Evolutionary conservation across 495 filamentous ascomycete genomes (phyloP).

Genomic region (Hyaloscypha finlandica): DNA sequence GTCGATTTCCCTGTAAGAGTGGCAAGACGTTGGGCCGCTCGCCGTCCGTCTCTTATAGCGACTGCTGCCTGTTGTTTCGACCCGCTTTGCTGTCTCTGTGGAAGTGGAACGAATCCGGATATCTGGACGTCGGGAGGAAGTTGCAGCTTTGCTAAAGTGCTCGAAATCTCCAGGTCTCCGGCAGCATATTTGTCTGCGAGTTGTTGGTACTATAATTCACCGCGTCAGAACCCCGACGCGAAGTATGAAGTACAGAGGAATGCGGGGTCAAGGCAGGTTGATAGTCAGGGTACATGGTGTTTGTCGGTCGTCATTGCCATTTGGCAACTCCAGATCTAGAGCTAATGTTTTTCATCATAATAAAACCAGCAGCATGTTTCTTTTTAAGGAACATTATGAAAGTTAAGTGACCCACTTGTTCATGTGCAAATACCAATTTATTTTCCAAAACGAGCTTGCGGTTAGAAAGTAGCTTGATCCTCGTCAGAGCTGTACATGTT

Average conservation of each 20-base stretch:
- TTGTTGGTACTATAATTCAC: conserved; percentile 47
- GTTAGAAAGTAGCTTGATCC: conserved; percentile 44
- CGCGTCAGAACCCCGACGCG: conserved; percentile 7
- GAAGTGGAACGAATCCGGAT: conserved; percentile 51
- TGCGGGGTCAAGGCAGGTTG: conserved; percentile 14
- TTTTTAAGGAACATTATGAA: conserved; percentile 7
- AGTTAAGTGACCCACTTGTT: conserved; percentile 48
- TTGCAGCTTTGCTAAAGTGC: conserved; percentile 56
- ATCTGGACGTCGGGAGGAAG: conserved; percentile 52
- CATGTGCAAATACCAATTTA: conserved; percentile 58
- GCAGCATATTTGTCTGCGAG: conserved; percentile 61
- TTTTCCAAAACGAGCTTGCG: conserved; percentile 57
- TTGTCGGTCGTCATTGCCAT: conserved; percentile 54
- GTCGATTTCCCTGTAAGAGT: conserved; percentile 33
- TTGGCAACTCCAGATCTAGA: conserved; percentile 70
- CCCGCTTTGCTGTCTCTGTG: conserved; percentile 41
- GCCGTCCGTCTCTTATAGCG: conserved; percentile 55
- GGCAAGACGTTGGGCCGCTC: conserved; percentile 47
- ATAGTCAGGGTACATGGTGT: conserved; percentile 39
- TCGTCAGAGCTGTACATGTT: neutral
- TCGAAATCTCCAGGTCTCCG: conserved; percentile 50
- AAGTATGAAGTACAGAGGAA: conserved; percentile 12
- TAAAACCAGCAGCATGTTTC: conserved; percentile 4
- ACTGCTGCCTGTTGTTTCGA: conserved; percentile 56
- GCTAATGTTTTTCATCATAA: conserved; percentile 67